Evolutionary conservation across 1,284 basidiomycete genomes (phyloP).

Genomic region (Afroboletus lepidellus): DNA sequence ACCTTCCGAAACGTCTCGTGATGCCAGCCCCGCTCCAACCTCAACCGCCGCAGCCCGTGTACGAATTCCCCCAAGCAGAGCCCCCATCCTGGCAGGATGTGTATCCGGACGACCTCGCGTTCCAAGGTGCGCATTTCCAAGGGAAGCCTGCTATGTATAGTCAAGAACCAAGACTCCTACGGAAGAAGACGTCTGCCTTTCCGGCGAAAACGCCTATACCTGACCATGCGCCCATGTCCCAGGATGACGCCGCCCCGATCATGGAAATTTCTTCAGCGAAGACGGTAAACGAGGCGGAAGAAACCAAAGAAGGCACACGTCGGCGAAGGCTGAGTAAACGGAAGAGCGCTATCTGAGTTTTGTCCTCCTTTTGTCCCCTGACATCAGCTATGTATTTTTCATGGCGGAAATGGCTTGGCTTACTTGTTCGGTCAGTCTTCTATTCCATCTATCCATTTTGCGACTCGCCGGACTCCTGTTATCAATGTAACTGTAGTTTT

Average conservation of each 20-base stretch:
- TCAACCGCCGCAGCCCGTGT: constrained; percentile 11
- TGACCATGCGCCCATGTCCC: constrained; percentile 17
- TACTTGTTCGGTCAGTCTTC: constrained; percentile 24
- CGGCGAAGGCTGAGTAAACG: constrained; percentile 36
- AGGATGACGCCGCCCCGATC: constrained; percentile 11
- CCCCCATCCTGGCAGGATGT: constrained; percentile 6
- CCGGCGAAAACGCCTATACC: constrained; percentile 28
- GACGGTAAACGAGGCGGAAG: constrained; percentile 18
- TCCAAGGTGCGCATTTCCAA: constrained; percentile 4
- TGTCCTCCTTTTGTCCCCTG: constrained; percentile 12
- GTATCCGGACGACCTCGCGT: constrained; percentile 4
- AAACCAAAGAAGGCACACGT: constrained; percentile 25
- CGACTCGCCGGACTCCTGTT: constrained; percentile 4
- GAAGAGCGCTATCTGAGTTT: constrained; percentile 28
- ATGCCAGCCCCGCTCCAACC: constrained; percentile 61
- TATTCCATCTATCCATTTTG: constrained; percentile 14
- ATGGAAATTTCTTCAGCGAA: constrained; percentile 11
- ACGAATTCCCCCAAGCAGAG: constrained; percentile 2
- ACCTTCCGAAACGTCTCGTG: constrained; percentile 60
- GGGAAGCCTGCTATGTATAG: constrained; percentile 9
- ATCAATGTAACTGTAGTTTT: constrained; percentile 16
- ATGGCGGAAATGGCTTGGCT: constrained; percentile 25
- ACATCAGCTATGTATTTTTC: constrained; percentile 9
- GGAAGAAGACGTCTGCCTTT: constrained; percentile 27
- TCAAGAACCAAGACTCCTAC: constrained; percentile 21